Conservation (phyloP, 345 rosid species). For the Aethionema arabicum region DNA sequence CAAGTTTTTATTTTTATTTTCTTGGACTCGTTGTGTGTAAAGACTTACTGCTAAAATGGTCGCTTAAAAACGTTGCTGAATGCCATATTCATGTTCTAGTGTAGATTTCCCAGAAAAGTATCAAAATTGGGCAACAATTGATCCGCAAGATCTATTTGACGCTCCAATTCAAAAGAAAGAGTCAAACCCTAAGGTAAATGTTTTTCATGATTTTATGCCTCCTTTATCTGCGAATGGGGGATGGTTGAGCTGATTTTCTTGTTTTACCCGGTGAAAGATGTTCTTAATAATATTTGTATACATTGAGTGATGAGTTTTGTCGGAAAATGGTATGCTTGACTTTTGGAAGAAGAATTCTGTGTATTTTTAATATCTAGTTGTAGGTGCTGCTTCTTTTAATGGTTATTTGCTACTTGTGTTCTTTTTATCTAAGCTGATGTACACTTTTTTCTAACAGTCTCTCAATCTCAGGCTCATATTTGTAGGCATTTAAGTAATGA, state of each 20-base stretch:
- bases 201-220: conserved; percentile 4
- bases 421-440: conserved; percentile 12
- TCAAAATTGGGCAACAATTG: conserved; percentile 66
- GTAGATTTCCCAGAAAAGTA: conserved; percentile 84
- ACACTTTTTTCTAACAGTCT: conserved; percentile 29
- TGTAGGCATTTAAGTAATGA: conserved; percentile 83
- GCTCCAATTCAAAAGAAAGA: conserved; percentile 64
- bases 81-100: conserved; percentile 51
- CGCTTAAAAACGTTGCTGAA: conserved; percentile 6
- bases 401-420: conserved; percentile 6
- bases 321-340: not conserved
- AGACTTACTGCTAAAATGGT: not conserved
- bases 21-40: not conserved
- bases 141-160: conserved; percentile 81
- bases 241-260: not conserved
- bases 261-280: not conserved
- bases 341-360: conserved; percentile 9
- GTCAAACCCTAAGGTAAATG: conserved; percentile 78
- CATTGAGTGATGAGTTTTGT: not conserved
- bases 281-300: conserved; percentile 2
- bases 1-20: not conserved
- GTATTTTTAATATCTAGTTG: not conserved
- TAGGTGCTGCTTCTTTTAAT: conserved; percentile 8
- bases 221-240: conserved; percentile 5
- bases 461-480: conserved; percentile 62